Evolutionary conservation across 192 early-diverging fungal genomes (phyloP), one percentile per base, ranked within the genome.

Genomic region (Coemansia sp.): DNA sequence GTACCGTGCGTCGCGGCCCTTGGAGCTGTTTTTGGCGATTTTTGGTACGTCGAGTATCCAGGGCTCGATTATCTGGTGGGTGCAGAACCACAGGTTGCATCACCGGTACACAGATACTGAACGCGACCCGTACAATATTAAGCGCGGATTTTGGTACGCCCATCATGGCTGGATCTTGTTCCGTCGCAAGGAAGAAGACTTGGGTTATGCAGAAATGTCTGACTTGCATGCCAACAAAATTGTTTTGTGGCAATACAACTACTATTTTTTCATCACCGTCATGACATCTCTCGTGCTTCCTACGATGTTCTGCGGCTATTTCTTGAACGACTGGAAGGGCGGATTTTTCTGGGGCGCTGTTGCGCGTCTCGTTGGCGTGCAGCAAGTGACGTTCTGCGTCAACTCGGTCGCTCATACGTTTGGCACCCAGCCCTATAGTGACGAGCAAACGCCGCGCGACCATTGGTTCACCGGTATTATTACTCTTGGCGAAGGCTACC

Each of bases 81-180:
- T 84, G 51, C 83, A 91, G 54, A 87, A 88, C 54, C 92, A 94
- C 73, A 88, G 92, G 35, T 85, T 89, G 62, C 92, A 94, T 72
- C 92, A 94, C 81, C 80, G 92, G 37, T 93, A 87, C 79, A 93
- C 92, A 18, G 92, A 93, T 70, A 90, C 92, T 22, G 88, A 90
- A 64, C 84, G 87, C 75, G 92, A 92, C 65, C 92, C 92, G 37
- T 94, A 94, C 80, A 85, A 83, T 61, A 91, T 91, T 47, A 87
- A 91, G 59, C 84, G 87, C 39, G 92, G 92, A 12, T 81, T 92
- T 61, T 85, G 92, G 71, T 92, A 89, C 69, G 89, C 90, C 6
- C 92, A 94, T 71, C 77, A 92, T 49, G 88, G 89, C 22, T 94
- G 92, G 92, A 92, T 94, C 85, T 64, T 92, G 53, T 73, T 91